Base-by-base conservation (phyloP, 2,329 filamentous ascomycete species). In the Phaeoacremonium minimum region DNA sequence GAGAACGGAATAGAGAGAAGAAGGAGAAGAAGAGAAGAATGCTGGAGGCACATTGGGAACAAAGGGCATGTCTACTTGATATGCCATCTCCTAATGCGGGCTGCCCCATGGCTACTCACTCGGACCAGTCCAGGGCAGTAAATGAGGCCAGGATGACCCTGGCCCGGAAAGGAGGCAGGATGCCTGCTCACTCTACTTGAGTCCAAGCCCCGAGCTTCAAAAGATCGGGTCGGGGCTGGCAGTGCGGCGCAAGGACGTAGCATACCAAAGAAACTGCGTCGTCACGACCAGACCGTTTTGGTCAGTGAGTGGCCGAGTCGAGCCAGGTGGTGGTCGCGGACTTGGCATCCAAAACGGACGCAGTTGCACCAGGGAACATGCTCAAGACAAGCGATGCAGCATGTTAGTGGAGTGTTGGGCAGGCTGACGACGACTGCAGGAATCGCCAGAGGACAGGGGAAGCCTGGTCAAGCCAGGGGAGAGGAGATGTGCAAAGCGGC, bases 321-420 rank as follows among this genome's bases (percentile, higher is more conserved):
- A 29, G 19, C 15, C 32, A 28, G 32, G 33, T 20, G 35, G 18
- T 26, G 26, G 28, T 18, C 28, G 15, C 18, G 30, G 4, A 29
- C 7, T 16, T n/a, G 29, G 28, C 13, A 33, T 15, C 16, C 35
- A 30, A 33, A 28, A 41, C 38, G 11, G 18, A 30, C 38, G 31
- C 41, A 43, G 35, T 36, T 33, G 33, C 33, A 36, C 17, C 28
- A 28, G 17, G 33, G 33, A 31, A 40, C 42, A 19, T 33, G 36
- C 36, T 32, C 43, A 47, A 48, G 46, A 48, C 46, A 36, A 31
- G 29, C 26, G 28, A 41, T 47, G 46, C 44, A 39, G 38, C 46
- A 48, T 36, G 31, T 11, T 32, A 40, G 46, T 48, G 46, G 46
- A 39, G 42, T n/a, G n/a, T n/a, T n/a, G n/a, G n/a, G n/a, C n/a